Evolutionary conservation across 75 land plant genomes (phyloP), one percentile per base, ranked within the genome.

Genomic region (Ceratopteris richardii): DNA sequence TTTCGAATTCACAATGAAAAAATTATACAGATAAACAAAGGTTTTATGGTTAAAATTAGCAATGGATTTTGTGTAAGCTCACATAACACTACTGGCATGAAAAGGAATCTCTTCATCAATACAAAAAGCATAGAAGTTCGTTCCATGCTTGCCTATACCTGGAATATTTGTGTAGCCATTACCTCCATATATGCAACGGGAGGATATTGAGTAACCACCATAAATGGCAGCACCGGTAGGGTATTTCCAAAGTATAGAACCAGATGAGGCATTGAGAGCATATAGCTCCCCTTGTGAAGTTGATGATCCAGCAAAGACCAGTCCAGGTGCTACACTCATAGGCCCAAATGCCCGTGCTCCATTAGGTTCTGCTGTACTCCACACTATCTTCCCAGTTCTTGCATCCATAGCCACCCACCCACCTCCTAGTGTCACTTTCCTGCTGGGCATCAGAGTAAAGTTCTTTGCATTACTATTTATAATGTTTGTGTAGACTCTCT

Each of bases 371-470:
- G 77, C 70, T 11, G 73, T 70, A 0, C 67, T 23, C 77, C 82
- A 79, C 0, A 69, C 3, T 20, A 73, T 51, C 22, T 29, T 16
- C 1, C 80, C 80, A 1, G 68, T 66, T 5, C 52, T 26, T 27
- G 79, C 72, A 48, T 75, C 62, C 69, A 75, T 27, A 1, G 72
- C 79, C 13, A 80, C 83, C 76, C 83, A 80, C 25, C 59, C 75
- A 0, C 76, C 79, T 18, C 53, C 66, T 0, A 44, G 64, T 1
- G 69, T 72, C 13, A 50, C 56, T 18, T 29, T 36, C 6, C 21
- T 41, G 16, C 50, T 54, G 1, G 83, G 79, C 0, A 11, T 0
- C 1, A 75, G 55, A 1, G 46, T 56, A 63, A 68, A 68, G 21
- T 57, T 51, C 0, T 6, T 14, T 1, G 39, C 1, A 16, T 58